Percentiles rank a stretch among this genome's conserved stretches.
phyloP scores from a whole-genome alignment of 768 basidiomycete genomes.

The Podaxis sp. region DNA sequence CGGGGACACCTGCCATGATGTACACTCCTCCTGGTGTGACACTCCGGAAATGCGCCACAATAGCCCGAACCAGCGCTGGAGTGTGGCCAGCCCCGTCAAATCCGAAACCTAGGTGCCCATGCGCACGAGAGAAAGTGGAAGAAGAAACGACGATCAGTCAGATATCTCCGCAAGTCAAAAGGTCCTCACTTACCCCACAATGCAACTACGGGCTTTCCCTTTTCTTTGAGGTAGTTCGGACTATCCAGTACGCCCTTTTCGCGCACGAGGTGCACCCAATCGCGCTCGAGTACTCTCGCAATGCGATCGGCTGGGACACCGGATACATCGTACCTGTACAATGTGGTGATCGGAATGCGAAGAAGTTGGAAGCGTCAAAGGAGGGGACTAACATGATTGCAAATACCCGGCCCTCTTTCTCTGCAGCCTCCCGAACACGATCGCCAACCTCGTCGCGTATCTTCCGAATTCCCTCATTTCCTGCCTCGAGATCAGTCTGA shows the following conservation, averaged over 20 bases:
- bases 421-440: conserved; percentile 70
- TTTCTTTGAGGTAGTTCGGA: conserved; percentile 69
- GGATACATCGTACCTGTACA: conserved; percentile 74
- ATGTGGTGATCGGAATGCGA: neutral
- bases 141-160: neutral
- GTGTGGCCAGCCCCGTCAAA: conserved; percentile 58
- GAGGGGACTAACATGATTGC: conserved; percentile 66
- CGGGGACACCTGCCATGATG: conserved; percentile 64
- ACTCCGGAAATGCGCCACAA: conserved; percentile 55
- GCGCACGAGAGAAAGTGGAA: neutral
- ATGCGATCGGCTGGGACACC: conserved; percentile 71
- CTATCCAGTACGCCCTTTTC: conserved; percentile 61
- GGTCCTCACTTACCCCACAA: conserved; percentile 53
- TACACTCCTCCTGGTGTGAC: conserved; percentile 70
- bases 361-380: neutral
- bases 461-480: conserved; percentile 51
- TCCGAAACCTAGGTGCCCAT: conserved; percentile 53
- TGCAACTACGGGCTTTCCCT: conserved; percentile 64
- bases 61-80: conserved; percentile 50
- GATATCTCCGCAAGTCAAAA: neutral
- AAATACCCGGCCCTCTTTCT: conserved; percentile 75
- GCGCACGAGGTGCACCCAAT: conserved; percentile 69
- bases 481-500: conserved; percentile 55
- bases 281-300: conserved; percentile 59
- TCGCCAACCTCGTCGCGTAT: conserved; percentile 74